Base-by-base conservation (phyloP, 176 grass and related monocot species). In the Lolium multiflorum region DNA sequence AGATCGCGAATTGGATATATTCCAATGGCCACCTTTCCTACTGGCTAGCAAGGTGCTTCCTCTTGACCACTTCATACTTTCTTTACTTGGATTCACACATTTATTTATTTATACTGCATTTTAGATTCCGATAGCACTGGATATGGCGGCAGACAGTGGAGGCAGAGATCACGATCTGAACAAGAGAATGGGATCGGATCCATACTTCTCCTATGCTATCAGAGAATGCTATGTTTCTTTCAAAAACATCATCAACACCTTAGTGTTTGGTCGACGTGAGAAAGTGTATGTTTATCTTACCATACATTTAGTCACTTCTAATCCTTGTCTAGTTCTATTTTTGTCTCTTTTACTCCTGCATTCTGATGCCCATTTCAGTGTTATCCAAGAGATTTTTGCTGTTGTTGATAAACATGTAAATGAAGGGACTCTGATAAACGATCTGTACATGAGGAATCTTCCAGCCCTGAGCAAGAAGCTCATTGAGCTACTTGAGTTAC, bases 11-110 rank as follows among this genome's bases (percentile, higher is more conserved):
- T 79, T 93, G 87, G 64, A 87, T 9, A 88, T 99, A 85, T 91
- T 96, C 65, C 97, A 99, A 77, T 99, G 97, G 97, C 97, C 97
- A 63, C 97, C 97, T 74, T 99, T 99, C 80, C 72, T 99, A 79
- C 97, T 99, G 80, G 97, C 97, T 78, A 99, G 91, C 97, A 99
- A 96, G 97, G 97, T 99, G 59, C 51, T 47, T 84, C 54, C 37
- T 78, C 74, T 43, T 61, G 25, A 65, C 22, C 48, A 77, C 38
- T 76, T 89, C 17, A 35, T 85, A 73, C 28, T 72, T 85, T 76
- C 37, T 61, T n/a, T 82, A 21, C 10, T 82, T 76, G 51, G 21
- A 72, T 66, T 84, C 10, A 39, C 6, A 24, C 2, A 43, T 83
- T 91, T 79, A 85, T 82, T 75, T 63, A 77, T 91, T 85, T 67